Base-by-base conservation (phyloP, 2,329 filamentous ascomycete species). In the Zasmidium cellare region DNA sequence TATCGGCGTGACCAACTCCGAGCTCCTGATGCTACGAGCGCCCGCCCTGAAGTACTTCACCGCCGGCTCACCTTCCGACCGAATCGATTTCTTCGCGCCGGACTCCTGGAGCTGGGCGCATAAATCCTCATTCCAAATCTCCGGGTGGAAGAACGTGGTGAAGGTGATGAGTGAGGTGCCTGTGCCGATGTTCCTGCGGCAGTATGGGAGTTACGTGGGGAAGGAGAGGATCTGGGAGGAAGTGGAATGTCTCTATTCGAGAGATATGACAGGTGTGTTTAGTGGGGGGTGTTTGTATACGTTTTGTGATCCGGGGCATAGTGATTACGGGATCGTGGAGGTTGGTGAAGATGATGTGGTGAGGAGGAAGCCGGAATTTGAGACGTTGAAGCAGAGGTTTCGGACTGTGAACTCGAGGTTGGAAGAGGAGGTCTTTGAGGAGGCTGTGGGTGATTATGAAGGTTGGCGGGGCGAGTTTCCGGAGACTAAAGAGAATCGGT, bases 241-340 rank as follows among this genome's bases (percentile, higher is more conserved):
- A 51, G 59, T 68, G 3, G 24, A 45, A 2, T 66, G 63, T 55
- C 38, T 68, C 41, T 65, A 62, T 20, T 62, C 63, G 20, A 48
- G 55, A 2, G 59, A 68, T 9, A 67, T 68, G 63, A 64, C 65
- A 1, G 58, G 59, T 1, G 51, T 57, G 46, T 58, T 60, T 12
- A 66, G 61, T 56, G 65, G 65, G 11, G 65, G 65, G 2, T 66
- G 64, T 38, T 38, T 59, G 19, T 60, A 65, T 22, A 63, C 55
- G 3, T 67, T 51, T 38, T 47, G 61, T 9, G 62, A 65, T 18
- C 38, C 51, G 45, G 51, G 50, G 5, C 7, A n/a, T 41, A 58
- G 54, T 22, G 44, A 41, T 9, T 64, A 67, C 28, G 61, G 56
- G 31, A 28, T 64, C 31, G 54, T 65, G 9, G 54, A 53, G 49